Base-by-base conservation (phyloP, 2,329 filamentous ascomycete species). In the Colletotrichum acutatum region DNA sequence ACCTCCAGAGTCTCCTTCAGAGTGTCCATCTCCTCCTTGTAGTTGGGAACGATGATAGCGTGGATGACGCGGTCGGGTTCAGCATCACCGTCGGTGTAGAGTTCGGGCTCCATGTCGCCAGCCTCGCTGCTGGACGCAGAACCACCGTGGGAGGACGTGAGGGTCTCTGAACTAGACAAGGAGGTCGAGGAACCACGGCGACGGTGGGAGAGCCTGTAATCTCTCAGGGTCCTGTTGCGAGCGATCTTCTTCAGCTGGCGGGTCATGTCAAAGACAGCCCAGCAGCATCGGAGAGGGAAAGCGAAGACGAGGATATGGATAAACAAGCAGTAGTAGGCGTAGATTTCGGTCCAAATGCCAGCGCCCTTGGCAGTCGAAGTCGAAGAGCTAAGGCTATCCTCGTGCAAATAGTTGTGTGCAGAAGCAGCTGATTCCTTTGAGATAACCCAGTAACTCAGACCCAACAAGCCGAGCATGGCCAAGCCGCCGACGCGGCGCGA, bases 31-130 rank as follows among this genome's bases (percentile, higher is more conserved):
- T 94, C 91, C 80, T 94, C 92, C 80, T 93, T 93, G 83, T 94
- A 94, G 78, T 93, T 93, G 22, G 92, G 92, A 56, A 94, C 86
- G 75, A 94, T 85, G 74, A 94, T 92, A 16, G 89, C 90, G 78
- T 93, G 91, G 34, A 93, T 82, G 68, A 92, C 81, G 28, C 83
- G 83, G 8, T 86, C 83, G n/a, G 82, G 78, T 1, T 83, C 80
- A 11, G 81, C 79, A 22, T 86, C 84, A 57, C 76, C 80, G 60
- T 90, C 88, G 57, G 83, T 81, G 75, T 84, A 85, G 66, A 84
- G 79, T 49, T 88, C 86, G 34, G 82, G 76, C 56, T 90, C 87
- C 8, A 85, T 77, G 66, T 90, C 87, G 67, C 86, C 87, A 34
- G 86, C 84, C 76, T 90, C 86, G 79, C 86, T 88, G 78, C 84